Evolutionary conservation across 208 protist species (phyloP).

Genomic region (Tritrichomonas musculus): DNA sequence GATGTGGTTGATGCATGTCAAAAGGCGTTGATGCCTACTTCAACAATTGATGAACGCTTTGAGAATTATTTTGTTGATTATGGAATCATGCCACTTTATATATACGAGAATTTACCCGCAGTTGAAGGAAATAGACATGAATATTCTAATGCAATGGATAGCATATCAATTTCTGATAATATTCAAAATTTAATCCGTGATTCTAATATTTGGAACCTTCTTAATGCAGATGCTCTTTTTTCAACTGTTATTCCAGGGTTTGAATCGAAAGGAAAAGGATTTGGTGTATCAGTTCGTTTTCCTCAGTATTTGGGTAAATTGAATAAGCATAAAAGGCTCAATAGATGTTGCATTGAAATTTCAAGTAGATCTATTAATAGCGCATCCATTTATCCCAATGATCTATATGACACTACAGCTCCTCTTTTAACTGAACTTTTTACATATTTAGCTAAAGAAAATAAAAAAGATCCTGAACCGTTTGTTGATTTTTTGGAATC

Average conservation of each 20-base stretch:
- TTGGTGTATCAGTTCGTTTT: not conserved
- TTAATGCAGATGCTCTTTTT: not conserved
- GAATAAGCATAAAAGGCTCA: not conserved
- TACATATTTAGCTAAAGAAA: not conserved
- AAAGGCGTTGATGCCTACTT: not conserved
- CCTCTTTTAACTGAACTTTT: not conserved
- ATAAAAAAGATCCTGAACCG: not conserved
- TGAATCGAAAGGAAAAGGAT: not conserved
- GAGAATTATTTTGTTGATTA: slow-evolving; percentile 34
- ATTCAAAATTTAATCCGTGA: not conserved
- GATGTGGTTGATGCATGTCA: not conserved
- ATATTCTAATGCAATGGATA: not conserved
- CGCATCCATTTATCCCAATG: not conserved
- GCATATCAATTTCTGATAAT: not conserved
- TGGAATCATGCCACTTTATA: slow-evolving; percentile 20
- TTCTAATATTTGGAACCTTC: not conserved
- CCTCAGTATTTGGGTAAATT: not conserved
- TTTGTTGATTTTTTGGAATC: not conserved
- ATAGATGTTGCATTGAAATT: not conserved
- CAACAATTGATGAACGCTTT: not conserved
- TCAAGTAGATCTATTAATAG: not conserved
- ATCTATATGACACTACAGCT: not conserved
- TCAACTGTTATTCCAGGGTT: not conserved
- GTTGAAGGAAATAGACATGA: not conserved
- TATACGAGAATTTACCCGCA: not conserved